phyloP scores from a whole-genome alignment of 768 basidiomycete species.

The Boletales sp. region DNA sequence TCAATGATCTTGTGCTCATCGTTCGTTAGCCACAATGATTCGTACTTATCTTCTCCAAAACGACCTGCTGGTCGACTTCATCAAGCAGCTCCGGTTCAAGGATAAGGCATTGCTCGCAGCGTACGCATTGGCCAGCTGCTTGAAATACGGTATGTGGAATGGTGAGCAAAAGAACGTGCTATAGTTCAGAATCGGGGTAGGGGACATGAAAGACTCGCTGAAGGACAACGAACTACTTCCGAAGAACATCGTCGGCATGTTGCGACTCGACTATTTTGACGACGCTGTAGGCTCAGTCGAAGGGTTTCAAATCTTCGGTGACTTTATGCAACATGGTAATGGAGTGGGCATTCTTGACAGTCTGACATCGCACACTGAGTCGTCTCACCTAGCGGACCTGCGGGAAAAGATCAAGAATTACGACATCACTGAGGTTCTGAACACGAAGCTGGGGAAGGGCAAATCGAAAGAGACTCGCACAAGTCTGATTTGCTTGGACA shows the following conservation, averaged over 20 bases:
- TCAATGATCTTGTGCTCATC: neutral
- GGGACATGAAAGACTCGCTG: conserved; percentile 12
- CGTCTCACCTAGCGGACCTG: conserved; percentile 6
- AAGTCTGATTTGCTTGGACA: conserved; percentile 22
- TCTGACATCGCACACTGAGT: neutral
- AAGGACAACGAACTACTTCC: conserved; percentile 7
- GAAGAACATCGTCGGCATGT: conserved; percentile 20
- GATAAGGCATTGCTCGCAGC: conserved; percentile 18
- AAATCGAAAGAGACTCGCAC: conserved; percentile 16
- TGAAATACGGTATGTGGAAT: conserved; percentile 13
- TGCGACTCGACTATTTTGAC: conserved; percentile 22
- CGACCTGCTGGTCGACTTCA: conserved; percentile 6
- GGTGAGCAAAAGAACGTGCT: neutral
- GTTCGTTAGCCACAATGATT: conserved; percentile 5
- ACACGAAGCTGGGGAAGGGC: conserved; percentile 13
- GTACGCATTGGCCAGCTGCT: conserved; percentile 16
- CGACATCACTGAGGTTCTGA: conserved; percentile 16
- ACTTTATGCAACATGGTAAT: conserved; percentile 21
- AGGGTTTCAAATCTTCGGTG: conserved; percentile 22
- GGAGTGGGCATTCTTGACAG: neutral
- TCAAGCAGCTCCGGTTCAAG: conserved; percentile 15
- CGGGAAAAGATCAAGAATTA: conserved; percentile 9
- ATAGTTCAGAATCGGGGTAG: conserved; percentile 1
- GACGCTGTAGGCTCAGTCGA: conserved; percentile 21
- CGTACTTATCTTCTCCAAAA: conserved; percentile 8